Percentiles rank a stretch among this genome's conserved stretches.
Conservation (phyloP, 2,329 filamentous ascomycete genomes). For the Dothideomycetidae sp. region DNA sequence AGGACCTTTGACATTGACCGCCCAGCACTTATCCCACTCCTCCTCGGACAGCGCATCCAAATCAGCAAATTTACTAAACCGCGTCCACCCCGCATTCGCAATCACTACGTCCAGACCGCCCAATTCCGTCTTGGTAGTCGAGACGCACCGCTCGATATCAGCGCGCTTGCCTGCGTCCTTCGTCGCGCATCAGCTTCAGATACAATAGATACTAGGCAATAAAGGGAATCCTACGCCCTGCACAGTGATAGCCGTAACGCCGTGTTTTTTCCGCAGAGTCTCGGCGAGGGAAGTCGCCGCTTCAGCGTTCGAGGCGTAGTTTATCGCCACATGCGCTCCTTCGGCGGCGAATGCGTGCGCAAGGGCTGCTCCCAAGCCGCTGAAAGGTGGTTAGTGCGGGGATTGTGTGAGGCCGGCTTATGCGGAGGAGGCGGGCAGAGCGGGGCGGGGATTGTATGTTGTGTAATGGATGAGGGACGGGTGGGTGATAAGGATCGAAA, state of each 20-base stretch:
- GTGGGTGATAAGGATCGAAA: no score
- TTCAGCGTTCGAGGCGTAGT: slow-evolving; percentile 50
- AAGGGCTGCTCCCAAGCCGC: slow-evolving; percentile 58
- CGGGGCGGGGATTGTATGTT: background rate
- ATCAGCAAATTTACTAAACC: slow-evolving; percentile 42
- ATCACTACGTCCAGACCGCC: slow-evolving; percentile 64
- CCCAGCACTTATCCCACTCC: slow-evolving; percentile 54
- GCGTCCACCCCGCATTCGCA: slow-evolving; percentile 59
- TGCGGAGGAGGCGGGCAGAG: background rate
- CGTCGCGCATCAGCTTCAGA: background rate
- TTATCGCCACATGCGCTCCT: slow-evolving; percentile 57
- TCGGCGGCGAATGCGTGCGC: slow-evolving; percentile 52
- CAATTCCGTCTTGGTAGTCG: slow-evolving; percentile 43
- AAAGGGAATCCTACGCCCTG: slow-evolving; percentile 38
- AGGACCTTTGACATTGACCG: slow-evolving; percentile 43
- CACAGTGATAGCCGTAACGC: slow-evolving; percentile 40
- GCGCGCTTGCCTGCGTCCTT: slow-evolving; percentile 47
- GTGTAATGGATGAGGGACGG: slow-evolving; percentile 6
- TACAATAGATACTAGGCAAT: background rate
- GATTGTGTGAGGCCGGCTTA: background rate
- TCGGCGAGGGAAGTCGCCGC: slow-evolving; percentile 45
- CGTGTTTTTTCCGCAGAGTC: slow-evolving; percentile 39
- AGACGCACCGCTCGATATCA: slow-evolving; percentile 46
- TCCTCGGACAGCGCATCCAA: slow-evolving; percentile 44
- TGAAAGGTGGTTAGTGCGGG: slow-evolving; percentile 22